Conservation (phyloP, 768 basidiomycete genomes). For the Symmetrospora coprosmae region DNA sequence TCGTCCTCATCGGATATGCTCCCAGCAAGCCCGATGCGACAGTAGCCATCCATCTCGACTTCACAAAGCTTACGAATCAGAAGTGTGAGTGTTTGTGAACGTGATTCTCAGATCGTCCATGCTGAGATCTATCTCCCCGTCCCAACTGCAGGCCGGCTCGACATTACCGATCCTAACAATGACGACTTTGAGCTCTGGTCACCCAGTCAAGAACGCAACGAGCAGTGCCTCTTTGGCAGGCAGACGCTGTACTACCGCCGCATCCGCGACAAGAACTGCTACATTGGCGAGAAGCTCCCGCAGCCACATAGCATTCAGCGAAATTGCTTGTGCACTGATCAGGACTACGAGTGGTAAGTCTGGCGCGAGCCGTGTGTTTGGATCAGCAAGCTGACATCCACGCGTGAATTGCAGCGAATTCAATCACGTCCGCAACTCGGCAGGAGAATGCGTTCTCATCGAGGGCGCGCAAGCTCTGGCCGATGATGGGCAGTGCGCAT, state of each 20-base stretch:
- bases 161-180: conserved; percentile 46
- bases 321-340: conserved; percentile 56
- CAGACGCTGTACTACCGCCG: conserved; percentile 88
- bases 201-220: conserved; percentile 73
- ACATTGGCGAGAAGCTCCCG: conserved; percentile 58
- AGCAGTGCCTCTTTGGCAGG: conserved; percentile 79
- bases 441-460: conserved; percentile 63
- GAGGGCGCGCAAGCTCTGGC: conserved; percentile 51
- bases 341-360: conserved; percentile 87
- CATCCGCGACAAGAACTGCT: conserved; percentile 60
- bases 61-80: conserved; percentile 56
- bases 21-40: conserved; percentile 42
- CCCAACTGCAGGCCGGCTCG: conserved; percentile 49
- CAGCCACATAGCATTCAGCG: conserved; percentile 46
- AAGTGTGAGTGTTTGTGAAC: conserved; percentile 49
- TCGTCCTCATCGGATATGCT: conserved; percentile 63
- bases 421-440: conserved; percentile 59
- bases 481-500: conserved; percentile 48
- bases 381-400: neutral
- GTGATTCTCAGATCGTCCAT: neutral
- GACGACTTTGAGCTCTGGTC: conserved; percentile 98
- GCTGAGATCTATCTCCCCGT: neutral
- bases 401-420: conserved; percentile 55
- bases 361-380: neutral
- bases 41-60: conserved; percentile 76